Percentiles rank a stretch among this genome's conserved stretches.
Conservation (phyloP, 164 flowering plant species). For the Nymphaea colorata region DNA sequence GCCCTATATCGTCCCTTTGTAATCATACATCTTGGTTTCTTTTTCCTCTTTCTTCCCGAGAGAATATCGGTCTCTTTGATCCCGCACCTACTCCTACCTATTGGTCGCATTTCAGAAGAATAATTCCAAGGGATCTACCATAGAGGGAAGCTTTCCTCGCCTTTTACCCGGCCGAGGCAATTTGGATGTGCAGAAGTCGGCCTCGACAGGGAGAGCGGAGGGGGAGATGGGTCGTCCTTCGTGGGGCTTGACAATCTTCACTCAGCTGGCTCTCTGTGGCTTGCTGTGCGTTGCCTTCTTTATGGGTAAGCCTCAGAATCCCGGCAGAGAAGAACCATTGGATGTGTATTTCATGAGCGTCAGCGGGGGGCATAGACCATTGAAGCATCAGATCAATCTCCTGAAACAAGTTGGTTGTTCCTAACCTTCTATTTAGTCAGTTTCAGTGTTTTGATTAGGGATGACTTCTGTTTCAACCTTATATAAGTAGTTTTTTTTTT, state of each 20-base stretch:
- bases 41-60: too few relatives aligned
- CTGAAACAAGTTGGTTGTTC: constrained; percentile 37
- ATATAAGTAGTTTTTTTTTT: not conserved
- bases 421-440: not conserved
- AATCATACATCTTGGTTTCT: too few relatives aligned
- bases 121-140: too few relatives aligned
- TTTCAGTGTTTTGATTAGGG: not conserved
- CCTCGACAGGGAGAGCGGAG: too few relatives aligned
- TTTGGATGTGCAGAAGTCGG: too few relatives aligned
- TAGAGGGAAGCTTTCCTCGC: too few relatives aligned
- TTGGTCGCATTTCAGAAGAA: too few relatives aligned
- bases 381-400: constrained; percentile 36
- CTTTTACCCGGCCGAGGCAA: too few relatives aligned
- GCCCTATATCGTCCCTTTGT: too few relatives aligned
- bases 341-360: constrained; percentile 53
- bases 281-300: constrained; percentile 35
- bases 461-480: not conserved
- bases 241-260: constrained; percentile 35
- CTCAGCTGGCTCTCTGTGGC: constrained; percentile 35
- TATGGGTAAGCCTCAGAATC: constrained; percentile 24
- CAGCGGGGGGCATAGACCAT: constrained; percentile 36
- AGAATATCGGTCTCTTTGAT: too few relatives aligned
- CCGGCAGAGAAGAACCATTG: constrained; percentile 1
- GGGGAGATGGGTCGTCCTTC: constrained; percentile 7
- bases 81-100: too few relatives aligned